Base-by-base conservation (phyloP, 164 flowering plant genomes). In the Saururus chinensis region DNA sequence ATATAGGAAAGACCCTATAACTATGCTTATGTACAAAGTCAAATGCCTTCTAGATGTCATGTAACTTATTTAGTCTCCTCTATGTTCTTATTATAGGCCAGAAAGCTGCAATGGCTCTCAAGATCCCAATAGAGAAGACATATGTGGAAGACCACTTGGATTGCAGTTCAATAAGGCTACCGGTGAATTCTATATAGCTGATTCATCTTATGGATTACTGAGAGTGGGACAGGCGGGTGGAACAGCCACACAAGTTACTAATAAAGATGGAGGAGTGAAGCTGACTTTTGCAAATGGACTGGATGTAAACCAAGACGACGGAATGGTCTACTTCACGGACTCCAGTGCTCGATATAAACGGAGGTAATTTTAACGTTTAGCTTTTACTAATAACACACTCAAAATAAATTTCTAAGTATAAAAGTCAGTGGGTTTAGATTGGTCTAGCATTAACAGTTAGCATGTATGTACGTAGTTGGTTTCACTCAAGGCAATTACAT, bases 271-370 rank as follows among this genome's bases (percentile, higher is more conserved):
- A 19, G 66, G 68, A 12, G 57, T 56, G 16, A 70, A 66, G 5
- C 58, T 73, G 23, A 59, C 21, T 21, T 73, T 73, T 57, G 56
- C 76, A 57, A 73, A 73, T 45, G 60, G 48, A 42, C 37, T 82
- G 54, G 84, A 76, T 54, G 70, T 80, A 4, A 79, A 82, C 56
- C 10, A 40, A 6, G 17, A 56, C 6, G 51, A 63, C 8, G 81
- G 76, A 0, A 26, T 54, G 1, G 71, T 82, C 16, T 82, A 76
- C 62, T 80, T 82, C 51, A 76, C 82, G 0, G 84, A 82, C 65
- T 60, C 68, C 8, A 82, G 86, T 63, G 24, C 63, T 1, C 0
- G 22, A 1, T 82, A 59, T 65, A 74, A 70, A 11, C 63, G 80
- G 65, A 64, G 81, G 85, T 81, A 22, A 6, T 30, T 30, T 30